Evolutionary conservation across 176 grass and related monocot genomes (phyloP).

Genomic region (Ensete glaucum): DNA sequence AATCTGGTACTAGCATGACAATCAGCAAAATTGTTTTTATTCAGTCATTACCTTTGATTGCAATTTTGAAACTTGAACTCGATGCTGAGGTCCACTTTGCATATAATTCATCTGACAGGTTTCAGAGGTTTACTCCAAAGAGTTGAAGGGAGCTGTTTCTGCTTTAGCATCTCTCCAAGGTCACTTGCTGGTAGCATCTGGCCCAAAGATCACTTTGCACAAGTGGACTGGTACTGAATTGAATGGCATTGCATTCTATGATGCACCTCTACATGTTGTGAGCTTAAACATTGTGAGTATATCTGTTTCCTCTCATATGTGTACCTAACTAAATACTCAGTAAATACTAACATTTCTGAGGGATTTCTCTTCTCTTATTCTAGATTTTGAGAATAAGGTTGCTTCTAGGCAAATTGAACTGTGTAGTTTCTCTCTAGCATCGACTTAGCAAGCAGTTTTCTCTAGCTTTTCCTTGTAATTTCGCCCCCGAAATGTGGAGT

Average conservation of each 20-base stretch:
- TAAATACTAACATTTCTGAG: not conserved
- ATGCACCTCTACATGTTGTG: slow-evolving; percentile 94
- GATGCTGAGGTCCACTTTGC: not conserved
- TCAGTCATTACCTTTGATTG: not conserved
- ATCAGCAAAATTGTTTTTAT: not conserved
- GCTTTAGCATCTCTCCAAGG: slow-evolving; percentile 95
- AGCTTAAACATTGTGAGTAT: slow-evolving; percentile 95
- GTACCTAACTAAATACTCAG: not conserved
- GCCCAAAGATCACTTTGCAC: slow-evolving; percentile 88
- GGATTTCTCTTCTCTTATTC: no score
- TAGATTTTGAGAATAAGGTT: no score
- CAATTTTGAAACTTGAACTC: slow-evolving; percentile 3
- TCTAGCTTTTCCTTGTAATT: no score
- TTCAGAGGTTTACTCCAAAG: slow-evolving; percentile 76
- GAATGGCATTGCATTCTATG: slow-evolving; percentile 88
- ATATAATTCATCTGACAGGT: slow-evolving; percentile 35
- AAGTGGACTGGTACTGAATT: slow-evolving; percentile 93
- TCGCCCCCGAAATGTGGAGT: no score
- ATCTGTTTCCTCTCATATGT: slow-evolving; percentile 19
- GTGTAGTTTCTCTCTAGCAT: no score
- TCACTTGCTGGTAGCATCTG: slow-evolving; percentile 86
- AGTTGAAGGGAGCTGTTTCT: slow-evolving; percentile 89
- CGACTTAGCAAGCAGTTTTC: no score
- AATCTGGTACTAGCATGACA: slow-evolving; percentile 49
- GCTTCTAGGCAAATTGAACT: no score